Conservation (phyloP, 345 rosid species). For the Populus deltoides region DNA sequence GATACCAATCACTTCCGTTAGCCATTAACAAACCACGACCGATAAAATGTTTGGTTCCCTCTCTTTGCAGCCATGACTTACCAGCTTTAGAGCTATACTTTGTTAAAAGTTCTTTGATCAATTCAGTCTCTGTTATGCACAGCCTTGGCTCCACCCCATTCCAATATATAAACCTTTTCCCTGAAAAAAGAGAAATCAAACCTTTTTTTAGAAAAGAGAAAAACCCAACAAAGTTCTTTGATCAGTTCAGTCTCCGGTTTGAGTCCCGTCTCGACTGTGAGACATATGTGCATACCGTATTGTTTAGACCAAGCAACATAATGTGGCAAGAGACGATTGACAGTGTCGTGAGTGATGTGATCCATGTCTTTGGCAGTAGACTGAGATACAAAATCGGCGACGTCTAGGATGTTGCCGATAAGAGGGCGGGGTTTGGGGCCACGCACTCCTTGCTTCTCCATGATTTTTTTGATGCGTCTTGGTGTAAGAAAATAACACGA, state of each 20-base stretch:
- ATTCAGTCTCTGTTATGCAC: slow-evolving; percentile 67
- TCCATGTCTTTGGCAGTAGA: slow-evolving; percentile 62
- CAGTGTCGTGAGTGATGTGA: slow-evolving; percentile 62
- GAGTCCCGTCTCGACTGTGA: background rate
- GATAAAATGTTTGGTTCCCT: slow-evolving; percentile 80
- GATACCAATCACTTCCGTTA: slow-evolving; percentile 59
- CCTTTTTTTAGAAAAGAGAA: too few species aligned
- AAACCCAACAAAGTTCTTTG: background rate
- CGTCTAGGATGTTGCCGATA: slow-evolving; percentile 74
- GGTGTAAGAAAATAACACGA: slow-evolving; percentile 69
- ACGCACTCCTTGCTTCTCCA: slow-evolving; percentile 85
- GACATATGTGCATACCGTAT: slow-evolving; percentile 44
- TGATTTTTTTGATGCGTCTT: slow-evolving; percentile 62
- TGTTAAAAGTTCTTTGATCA: slow-evolving; percentile 68
- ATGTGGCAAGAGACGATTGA: slow-evolving; percentile 82
- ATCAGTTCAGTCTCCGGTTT: background rate
- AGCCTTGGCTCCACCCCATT: slow-evolving; percentile 86
- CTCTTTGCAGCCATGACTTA: slow-evolving; percentile 87
- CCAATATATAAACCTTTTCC: slow-evolving; percentile 85
- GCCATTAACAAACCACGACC: slow-evolving; percentile 84
- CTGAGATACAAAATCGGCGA: slow-evolving; percentile 54
- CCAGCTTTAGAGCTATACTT: slow-evolving; percentile 74
- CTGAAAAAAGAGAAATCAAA: slow-evolving; percentile 27
- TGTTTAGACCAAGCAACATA: slow-evolving; percentile 70
- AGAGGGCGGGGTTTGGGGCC: slow-evolving; percentile 77